A percentile compares a stretch with the other conserved stretches of the same genome.
phyloP scores from a whole-genome alignment of 1,284 basidiomycete species.

The Rugosomyces carneus region DNA sequence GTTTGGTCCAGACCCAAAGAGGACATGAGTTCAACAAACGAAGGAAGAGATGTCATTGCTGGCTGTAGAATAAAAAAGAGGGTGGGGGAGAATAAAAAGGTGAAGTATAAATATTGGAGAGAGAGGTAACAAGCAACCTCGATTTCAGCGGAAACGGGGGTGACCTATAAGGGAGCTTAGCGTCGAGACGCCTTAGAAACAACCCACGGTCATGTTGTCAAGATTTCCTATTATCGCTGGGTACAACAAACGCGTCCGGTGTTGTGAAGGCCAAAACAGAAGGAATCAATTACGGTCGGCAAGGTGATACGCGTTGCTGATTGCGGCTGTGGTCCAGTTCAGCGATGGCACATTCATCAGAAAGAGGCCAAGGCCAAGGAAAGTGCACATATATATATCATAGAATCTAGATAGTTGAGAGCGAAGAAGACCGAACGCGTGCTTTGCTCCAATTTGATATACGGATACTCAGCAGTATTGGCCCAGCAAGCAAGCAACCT shows the following conservation, averaged over 20 bases:
- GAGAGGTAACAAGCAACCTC: slow-evolving; percentile 32
- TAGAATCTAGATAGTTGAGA: no score
- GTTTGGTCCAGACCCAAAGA: slow-evolving; percentile 61
- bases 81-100: slow-evolving; percentile 24
- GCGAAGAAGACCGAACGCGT: no score
- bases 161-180: slow-evolving; percentile 31
- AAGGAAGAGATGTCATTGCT: slow-evolving; percentile 66
- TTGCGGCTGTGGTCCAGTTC: slow-evolving; percentile 13
- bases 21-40: slow-evolving; percentile 79
- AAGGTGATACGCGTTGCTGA: slow-evolving; percentile 39
- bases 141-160: slow-evolving; percentile 21
- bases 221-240: slow-evolving; percentile 39
- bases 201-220: slow-evolving; percentile 47
- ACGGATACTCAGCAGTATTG: no score
- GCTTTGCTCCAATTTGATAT: no score
- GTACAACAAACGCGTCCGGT: slow-evolving; percentile 26
- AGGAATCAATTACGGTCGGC: slow-evolving; percentile 39
- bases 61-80: slow-evolving; percentile 26
- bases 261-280: slow-evolving; percentile 31
- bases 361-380: slow-evolving; percentile 2
- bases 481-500: not conserved
- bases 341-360: slow-evolving; percentile 4
- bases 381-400: no score
- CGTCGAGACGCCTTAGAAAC: slow-evolving; percentile 38
- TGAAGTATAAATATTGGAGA: slow-evolving; percentile 28